Conservation (phyloP, 768 basidiomycete genomes). For the Leccinum imitatum region DNA sequence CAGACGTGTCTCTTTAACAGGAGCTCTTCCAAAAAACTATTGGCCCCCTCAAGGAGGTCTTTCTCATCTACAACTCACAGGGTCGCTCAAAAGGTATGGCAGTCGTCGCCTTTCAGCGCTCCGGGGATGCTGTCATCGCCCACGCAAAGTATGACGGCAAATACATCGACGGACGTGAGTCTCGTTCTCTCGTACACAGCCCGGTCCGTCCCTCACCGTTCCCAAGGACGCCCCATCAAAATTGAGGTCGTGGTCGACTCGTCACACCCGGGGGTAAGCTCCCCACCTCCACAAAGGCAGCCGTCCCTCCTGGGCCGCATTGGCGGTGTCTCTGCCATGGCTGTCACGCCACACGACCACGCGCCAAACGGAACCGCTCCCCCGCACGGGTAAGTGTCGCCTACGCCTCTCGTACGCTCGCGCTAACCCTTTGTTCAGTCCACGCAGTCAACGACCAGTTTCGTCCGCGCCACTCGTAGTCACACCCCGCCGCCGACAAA, state of each 20-base stretch:
- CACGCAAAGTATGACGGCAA: conserved; percentile 72
- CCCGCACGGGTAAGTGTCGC: conserved; percentile 12
- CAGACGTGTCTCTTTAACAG: conserved; percentile 37
- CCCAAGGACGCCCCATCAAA: conserved; percentile 63
- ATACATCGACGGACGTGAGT: conserved; percentile 64
- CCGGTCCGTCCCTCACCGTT: not conserved
- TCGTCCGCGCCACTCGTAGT: conserved; percentile 25
- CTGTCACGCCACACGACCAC: conserved; percentile 12
- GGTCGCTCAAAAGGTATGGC: conserved; percentile 82
- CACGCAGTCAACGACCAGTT: conserved; percentile 21
- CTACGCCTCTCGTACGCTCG: not conserved
- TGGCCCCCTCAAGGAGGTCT: conserved; percentile 68
- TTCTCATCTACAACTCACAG: conserved; percentile 74
- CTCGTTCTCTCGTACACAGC: not conserved
- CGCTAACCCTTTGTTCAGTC: conserved; percentile 13
- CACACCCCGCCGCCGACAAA: conserved; percentile 44
- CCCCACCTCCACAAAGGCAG: conserved; percentile 24
- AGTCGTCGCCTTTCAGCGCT: conserved; percentile 61
- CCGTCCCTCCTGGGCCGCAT: conserved; percentile 43
- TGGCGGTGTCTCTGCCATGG: conserved; percentile 16
- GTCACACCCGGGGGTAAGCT: conserved; percentile 22
- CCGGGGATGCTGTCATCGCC: conserved; percentile 62
- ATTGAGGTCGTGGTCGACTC: conserved; percentile 59
- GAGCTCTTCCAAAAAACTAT: conserved; percentile 76
- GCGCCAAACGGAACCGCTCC: conserved; percentile 16